These are phyloP conservation scores for Inonotus obliquus DNA, from an alignment of 1,284 basidiomycete genomes.

Conservation along the genomic window DNA sequence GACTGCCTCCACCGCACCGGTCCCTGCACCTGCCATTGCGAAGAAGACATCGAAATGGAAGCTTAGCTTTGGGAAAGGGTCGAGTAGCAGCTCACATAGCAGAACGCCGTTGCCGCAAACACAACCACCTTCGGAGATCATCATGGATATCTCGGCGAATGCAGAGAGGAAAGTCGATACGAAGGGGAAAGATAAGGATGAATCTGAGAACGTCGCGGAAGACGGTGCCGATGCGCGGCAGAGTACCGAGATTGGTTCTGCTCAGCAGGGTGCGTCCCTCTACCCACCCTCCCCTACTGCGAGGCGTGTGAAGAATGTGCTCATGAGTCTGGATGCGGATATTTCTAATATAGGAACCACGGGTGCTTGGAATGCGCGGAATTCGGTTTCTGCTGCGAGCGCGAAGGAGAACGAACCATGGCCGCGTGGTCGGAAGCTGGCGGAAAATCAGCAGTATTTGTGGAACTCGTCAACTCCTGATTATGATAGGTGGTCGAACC, in stretches of 20 bases:
- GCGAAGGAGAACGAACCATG: constrained; percentile 22
- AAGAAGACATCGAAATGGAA: constrained; percentile 83
- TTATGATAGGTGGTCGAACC: neutral
- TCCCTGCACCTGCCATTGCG: constrained; percentile 31
- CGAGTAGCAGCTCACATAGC: constrained; percentile 21
- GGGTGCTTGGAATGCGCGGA: constrained; percentile 20
- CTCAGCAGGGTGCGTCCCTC: constrained; percentile 24
- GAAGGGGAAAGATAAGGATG: constrained; percentile 20
- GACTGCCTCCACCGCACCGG: constrained; percentile 8
- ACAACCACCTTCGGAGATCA: constrained; percentile 39
- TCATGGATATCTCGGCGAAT: constrained; percentile 5
- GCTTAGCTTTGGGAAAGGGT: constrained; percentile 62
- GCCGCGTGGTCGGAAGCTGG: constrained; percentile 30
- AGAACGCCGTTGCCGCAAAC: constrained; percentile 35
- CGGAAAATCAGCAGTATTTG: constrained; percentile 17
- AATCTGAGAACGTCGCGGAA: constrained; percentile 23
- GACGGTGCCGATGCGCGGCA: constrained; percentile 21
- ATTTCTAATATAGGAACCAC: constrained; percentile 65
- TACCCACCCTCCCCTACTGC: constrained; percentile 46
- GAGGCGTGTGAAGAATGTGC: constrained; percentile 61
- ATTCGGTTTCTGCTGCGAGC: constrained; percentile 19
- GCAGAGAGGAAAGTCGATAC: neutral
- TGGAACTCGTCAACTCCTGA: constrained; percentile 16
- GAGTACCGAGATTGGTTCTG: constrained; percentile 18
- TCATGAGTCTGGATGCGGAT: constrained; percentile 67